Percentiles rank a stretch among this genome's conserved stretches.
Evolutionary conservation across 768 basidiomycete genomes (phyloP).

Genomic region (Suillus hirtellus): DNA sequence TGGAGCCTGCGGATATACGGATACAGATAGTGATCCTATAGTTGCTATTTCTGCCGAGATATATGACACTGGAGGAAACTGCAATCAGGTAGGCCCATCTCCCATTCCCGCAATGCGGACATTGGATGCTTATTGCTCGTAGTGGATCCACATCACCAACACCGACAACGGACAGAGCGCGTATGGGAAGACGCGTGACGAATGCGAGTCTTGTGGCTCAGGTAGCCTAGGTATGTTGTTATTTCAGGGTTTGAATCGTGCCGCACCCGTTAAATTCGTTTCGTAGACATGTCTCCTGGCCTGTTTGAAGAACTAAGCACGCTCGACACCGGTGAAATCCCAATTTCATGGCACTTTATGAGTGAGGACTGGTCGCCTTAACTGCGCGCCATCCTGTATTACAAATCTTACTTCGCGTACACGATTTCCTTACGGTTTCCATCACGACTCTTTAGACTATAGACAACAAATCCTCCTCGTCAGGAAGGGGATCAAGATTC

Average conservation of each 20-base stretch:
- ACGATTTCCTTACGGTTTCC: slow-evolving; percentile 9
- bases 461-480: slow-evolving; percentile 7
- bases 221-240: slow-evolving; percentile 55
- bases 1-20: slow-evolving; percentile 64
- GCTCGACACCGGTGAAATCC: slow-evolving; percentile 50
- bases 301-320: slow-evolving; percentile 54
- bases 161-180: slow-evolving; percentile 50
- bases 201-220: slow-evolving; percentile 55
- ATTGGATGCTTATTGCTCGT: slow-evolving; percentile 10
- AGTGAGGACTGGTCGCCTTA: slow-evolving; percentile 43
- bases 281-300: slow-evolving; percentile 64
- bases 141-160: slow-evolving; percentile 66
- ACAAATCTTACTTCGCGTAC: not conserved
- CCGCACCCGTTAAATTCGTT: slow-evolving; percentile 7
- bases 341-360: slow-evolving; percentile 66
- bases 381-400: slow-evolving; percentile 14
- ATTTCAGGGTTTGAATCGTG: not conserved
- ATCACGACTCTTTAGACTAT: slow-evolving; percentile 8
- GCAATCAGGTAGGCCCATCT: slow-evolving; percentile 52
- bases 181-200: slow-evolving; percentile 54
- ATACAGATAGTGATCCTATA: slow-evolving; percentile 52
- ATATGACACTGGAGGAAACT: slow-evolving; percentile 57
- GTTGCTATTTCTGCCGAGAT: slow-evolving; percentile 60
- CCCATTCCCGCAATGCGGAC: not conserved
- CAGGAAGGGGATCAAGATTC: slow-evolving; percentile 19